Evolutionary conservation across 306 rosid genomes (phyloP), one percentile per base, ranked within the genome.

Genomic region (Quercus gilva): DNA sequence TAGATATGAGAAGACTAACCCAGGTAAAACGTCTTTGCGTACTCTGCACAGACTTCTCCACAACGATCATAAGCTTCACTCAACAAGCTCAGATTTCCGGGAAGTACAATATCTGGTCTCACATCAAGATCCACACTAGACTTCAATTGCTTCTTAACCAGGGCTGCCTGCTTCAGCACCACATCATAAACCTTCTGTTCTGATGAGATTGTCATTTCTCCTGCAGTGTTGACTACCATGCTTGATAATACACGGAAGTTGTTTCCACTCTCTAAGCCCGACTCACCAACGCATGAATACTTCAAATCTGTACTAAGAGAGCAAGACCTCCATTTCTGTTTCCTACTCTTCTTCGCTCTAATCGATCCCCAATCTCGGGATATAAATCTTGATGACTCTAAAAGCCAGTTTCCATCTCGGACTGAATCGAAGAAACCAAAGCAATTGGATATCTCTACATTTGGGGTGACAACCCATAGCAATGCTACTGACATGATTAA

Each of bases 181-280:
- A 90, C 94, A 72, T 88, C 84, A 72, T 90, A 90, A 52, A 90
- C 94, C 85, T 80, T 90, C 90, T 88, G 87, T 80, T 90, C 94
- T 0, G 94, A 82, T 2, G 94, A 87, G 64, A 80, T 70, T 18
- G 84, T 84, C 58, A 81, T 78, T 80, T 89, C 94, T 71, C 88
- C 96, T 0, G 84, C 67, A 1, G 96, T 90, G 67, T 86, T 90
- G 5, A 88, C 97, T 1, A 86, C 90, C 87, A 92, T 84, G 80
- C 89, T 89, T 2, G 91, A 84, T 33, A 79, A 26, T 23, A 89
- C 31, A 35, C 86, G 82, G 74, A 85, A 87, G 77, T 74, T 73
- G 78, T 80, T 60, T 57, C 88, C 76, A 78, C 80, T 75, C 69
- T 85, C 87, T 73, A 85, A 52, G 25, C 89, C 90, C 17, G 89